These are phyloP conservation scores for Diaporthe ilicicola DNA, from an alignment of 2,329 filamentous ascomycete genomes.

Conservation along the genomic window DNA sequence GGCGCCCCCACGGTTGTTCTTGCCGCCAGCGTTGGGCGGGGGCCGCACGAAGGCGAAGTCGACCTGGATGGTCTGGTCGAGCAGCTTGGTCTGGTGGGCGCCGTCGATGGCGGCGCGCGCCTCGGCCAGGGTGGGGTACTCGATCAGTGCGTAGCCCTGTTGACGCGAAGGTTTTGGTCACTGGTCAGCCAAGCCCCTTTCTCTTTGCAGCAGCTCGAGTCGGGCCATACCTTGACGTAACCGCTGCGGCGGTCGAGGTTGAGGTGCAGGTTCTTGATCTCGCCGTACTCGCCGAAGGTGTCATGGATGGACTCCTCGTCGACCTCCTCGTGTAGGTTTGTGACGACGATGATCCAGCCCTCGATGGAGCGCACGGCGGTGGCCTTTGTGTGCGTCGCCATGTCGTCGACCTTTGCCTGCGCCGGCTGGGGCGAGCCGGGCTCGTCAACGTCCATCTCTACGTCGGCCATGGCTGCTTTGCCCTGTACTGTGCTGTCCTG, in stretches of 20 bases:
- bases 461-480: constrained; percentile 56
- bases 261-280: constrained; percentile 87
- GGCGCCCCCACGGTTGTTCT: constrained; percentile 44
- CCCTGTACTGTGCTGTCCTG: not conserved
- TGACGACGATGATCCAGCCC: constrained; percentile 88
- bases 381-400: constrained; percentile 77
- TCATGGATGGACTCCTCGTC: constrained; percentile 85
- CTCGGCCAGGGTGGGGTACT: constrained; percentile 81
- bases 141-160: constrained; percentile 85
- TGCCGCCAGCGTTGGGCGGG: constrained; percentile 66
- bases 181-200: constrained; percentile 21
- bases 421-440: constrained; percentile 49
- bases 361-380: constrained; percentile 87
- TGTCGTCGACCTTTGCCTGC: constrained; percentile 65
- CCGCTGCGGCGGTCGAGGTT: constrained; percentile 84
- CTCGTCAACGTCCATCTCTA: constrained; percentile 69
- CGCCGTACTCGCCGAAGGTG: constrained; percentile 83
- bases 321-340: constrained; percentile 88
- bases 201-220: not conserved
- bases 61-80: constrained; percentile 82
- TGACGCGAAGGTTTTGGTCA: not conserved
- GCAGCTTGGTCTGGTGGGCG: constrained; percentile 78
- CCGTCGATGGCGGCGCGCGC: constrained; percentile 84
- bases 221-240: constrained; percentile 77
- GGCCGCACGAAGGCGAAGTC: constrained; percentile 89